These are phyloP conservation scores for Dictyophora rubrovolvata DNA, from an alignment of 768 basidiomycete species.

Conservation along the genomic window DNA sequence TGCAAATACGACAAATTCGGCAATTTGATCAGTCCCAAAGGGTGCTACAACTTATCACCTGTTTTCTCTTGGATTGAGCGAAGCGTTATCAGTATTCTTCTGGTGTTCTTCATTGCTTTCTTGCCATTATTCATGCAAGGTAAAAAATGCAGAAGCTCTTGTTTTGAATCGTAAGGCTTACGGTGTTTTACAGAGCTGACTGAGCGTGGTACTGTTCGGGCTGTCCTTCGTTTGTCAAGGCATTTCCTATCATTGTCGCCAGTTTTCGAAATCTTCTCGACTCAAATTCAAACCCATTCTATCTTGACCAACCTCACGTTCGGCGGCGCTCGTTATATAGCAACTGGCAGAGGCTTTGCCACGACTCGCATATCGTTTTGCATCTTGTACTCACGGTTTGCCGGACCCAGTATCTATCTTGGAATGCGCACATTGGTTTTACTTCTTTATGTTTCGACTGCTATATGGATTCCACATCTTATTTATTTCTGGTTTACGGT, in stretches of 20 bases:
- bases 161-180: constrained; percentile 9
- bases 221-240: constrained; percentile 82
- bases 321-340: constrained; percentile 97
- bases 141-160: constrained; percentile 23
- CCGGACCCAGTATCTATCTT: constrained; percentile 95
- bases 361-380: constrained; percentile 91
- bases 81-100: constrained; percentile 95
- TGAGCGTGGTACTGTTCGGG: constrained; percentile 89
- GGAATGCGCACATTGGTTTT: constrained; percentile 89
- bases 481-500: constrained; percentile 99
- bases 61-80: constrained; percentile 94
- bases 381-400: constrained; percentile 95
- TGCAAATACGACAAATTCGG: constrained; percentile 71
- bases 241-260: constrained; percentile 93
- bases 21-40: constrained; percentile 68
- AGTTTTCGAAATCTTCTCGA: constrained; percentile 95
- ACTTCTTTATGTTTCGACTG: constrained; percentile 87
- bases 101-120: constrained; percentile 97
- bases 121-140: constrained; percentile 93
- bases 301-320: constrained; percentile 95
- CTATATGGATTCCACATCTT: constrained; percentile 84
- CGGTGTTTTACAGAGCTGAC: constrained; percentile 60
- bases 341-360: constrained; percentile 97
- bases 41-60: constrained; percentile 90
- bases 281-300: constrained; percentile 96